Evolutionary conservation across 176 grass and related monocot species (phyloP).

Genomic region (Echinochloa phyllopogon): DNA sequence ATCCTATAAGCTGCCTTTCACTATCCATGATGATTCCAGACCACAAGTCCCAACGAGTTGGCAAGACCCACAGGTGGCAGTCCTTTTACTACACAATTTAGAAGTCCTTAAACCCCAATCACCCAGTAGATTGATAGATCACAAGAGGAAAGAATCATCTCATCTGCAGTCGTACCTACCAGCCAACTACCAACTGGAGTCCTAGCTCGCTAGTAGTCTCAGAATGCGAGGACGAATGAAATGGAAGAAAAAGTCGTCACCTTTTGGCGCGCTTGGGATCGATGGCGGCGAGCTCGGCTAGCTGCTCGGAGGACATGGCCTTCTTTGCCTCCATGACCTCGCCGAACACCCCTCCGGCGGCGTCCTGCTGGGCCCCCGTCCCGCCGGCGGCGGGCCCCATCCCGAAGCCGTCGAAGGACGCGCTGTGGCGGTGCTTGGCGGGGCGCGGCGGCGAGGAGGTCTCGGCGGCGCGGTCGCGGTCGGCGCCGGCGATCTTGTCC

Average conservation of each 20-base stretch:
- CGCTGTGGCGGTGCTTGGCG: constrained; percentile 90
- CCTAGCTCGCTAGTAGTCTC: background rate
- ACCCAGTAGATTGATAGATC: background rate
- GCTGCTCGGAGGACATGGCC: constrained; percentile 82
- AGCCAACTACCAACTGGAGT: constrained; percentile 29
- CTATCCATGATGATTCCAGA: constrained; percentile 34
- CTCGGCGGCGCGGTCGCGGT: constrained; percentile 73
- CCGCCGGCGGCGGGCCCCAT: constrained; percentile 30
- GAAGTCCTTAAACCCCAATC: background rate
- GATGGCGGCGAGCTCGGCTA: constrained; percentile 71
- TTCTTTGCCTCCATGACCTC: constrained; percentile 87
- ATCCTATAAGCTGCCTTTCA: constrained; percentile 37
- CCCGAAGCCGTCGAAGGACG: constrained; percentile 81
- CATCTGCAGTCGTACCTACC: constrained; percentile 40
- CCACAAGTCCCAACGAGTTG: constrained; percentile 21
- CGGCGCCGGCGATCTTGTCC: constrained; percentile 78
- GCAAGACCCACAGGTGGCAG: background rate
- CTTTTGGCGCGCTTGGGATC: constrained; percentile 93
- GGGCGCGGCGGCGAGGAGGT: constrained; percentile 58
- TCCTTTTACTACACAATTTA: background rate
- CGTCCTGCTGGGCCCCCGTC: constrained; percentile 31
- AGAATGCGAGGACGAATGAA: background rate
- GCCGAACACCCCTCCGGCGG: constrained; percentile 52
- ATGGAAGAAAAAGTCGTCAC: constrained; percentile 28
- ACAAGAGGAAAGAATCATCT: constrained; percentile 26